Base-by-base conservation (phyloP, 805 yeast genomes). In the Wickerhamiella kurtzmanii region DNA sequence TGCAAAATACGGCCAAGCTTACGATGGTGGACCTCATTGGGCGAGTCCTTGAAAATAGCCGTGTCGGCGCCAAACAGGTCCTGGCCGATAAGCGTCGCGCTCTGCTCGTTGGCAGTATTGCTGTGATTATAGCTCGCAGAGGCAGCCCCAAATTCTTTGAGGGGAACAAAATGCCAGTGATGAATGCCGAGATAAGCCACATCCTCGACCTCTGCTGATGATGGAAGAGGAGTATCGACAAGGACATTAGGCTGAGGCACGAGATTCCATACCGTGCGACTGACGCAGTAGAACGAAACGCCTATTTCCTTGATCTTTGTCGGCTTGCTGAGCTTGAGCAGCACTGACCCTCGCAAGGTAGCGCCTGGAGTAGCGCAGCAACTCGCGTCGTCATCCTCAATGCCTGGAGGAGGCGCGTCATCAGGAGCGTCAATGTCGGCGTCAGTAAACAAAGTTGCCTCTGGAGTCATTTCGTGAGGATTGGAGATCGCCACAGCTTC, bases 201-300 rank as follows among this genome's bases (percentile, higher is more conserved):
- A 47, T 63, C 67, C 45, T 57, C 60, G 41, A 61, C 54, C 44
- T 63, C 65, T 15, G 64, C 53, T 13, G 49, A 45, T 25, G 53
- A 48, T 11, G 60, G 56, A 45, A 55, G 52, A 11, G 57, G 53
- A 6, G 54, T 47, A 44, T 59, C 64, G 35, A 55, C 59, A 20
- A 51, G 49, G 11, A 53, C 53, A 8, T 53, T 48, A n/a, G 56
- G 53, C 48, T 53, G 58, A 44, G 57, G 56, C 35, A 56, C 94
- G 57, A 86, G 94, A 13, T 94, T 94, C 96, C 96, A 87, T 50
- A 82, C 89, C 0, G 96, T 87, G 55, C 80, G 71, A 39, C 83
- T 74, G 1, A 64, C 59, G 2, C 95, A 96, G 51, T 71, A 72
- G 53, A 88, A 76, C 1, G 70, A 66, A 45, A 88, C 66, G 5